These are phyloP conservation scores for Tulasnella sp. DNA, from an alignment of 768 basidiomycete species.

Conservation along the genomic window DNA sequence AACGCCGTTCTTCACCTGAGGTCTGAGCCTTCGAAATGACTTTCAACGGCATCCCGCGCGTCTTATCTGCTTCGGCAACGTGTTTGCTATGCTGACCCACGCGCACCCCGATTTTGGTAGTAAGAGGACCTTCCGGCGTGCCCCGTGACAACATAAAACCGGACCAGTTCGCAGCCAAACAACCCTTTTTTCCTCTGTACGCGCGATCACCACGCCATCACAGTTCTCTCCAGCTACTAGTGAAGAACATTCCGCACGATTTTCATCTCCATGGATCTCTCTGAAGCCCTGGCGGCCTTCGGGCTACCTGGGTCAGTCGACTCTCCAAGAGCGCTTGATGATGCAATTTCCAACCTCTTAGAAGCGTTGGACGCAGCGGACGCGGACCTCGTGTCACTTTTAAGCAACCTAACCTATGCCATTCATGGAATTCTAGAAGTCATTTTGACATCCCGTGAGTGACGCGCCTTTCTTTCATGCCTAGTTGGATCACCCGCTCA, in stretches of 20 bases:
- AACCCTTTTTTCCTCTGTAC: neutral
- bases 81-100: neutral
- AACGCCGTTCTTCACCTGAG: neutral
- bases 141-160: neutral
- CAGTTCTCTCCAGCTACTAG: neutral
- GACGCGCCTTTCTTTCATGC: neutral
- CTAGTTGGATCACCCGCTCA: neutral
- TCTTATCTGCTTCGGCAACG: neutral
- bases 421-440: neutral
- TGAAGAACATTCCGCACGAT: neutral
- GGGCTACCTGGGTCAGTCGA: neutral
- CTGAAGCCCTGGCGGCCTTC: neutral
- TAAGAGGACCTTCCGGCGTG: neutral
- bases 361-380: neutral
- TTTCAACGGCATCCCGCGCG: neutral
- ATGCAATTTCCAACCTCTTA: neutral
- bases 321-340: neutral
- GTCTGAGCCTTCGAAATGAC: neutral
- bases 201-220: neutral
- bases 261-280: neutral
- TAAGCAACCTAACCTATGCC: neutral
- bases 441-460: conserved; percentile 8
- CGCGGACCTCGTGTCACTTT: neutral
- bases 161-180: neutral
- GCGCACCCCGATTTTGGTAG: neutral